A percentile compares a stretch with the other conserved stretches of the same genome.
Evolutionary conservation across 441 rosid species (phyloP).

Genomic region (Arabidopsis hybrid): DNA sequence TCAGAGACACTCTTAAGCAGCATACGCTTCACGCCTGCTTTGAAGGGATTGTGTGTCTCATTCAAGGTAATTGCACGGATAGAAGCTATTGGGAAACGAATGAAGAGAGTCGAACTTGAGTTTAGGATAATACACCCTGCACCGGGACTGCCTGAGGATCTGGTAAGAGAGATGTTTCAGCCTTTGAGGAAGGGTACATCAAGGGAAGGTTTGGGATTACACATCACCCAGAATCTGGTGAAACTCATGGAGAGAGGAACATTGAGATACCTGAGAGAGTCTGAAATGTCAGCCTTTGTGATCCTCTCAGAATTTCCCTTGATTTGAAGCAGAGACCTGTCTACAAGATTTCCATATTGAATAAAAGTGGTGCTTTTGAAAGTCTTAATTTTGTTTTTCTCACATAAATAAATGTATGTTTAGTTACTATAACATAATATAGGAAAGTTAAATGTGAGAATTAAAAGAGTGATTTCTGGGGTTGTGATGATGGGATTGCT

Average conservation of each 20-base stretch:
- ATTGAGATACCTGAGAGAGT: constrained; percentile 81
- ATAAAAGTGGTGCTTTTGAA: constrained; percentile 3
- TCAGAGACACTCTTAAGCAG: constrained; percentile 66
- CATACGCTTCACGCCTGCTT: constrained; percentile 64
- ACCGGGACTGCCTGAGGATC: constrained; percentile 76
- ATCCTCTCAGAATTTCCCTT: constrained; percentile 70
- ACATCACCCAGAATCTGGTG: constrained; percentile 74
- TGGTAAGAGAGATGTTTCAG: constrained; percentile 74
- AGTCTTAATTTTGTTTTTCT: neutral
- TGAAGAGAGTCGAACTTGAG: constrained; percentile 74
- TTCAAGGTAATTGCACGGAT: constrained; percentile 57
- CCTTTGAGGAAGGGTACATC: constrained; percentile 55
- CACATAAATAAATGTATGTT: constrained; percentile 27
- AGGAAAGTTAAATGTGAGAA: too few relatives aligned
- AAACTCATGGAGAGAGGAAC: constrained; percentile 78
- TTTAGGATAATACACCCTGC: constrained; percentile 77
- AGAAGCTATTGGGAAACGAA: constrained; percentile 66
- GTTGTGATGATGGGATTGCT: too few relatives aligned
- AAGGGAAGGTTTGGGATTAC: constrained; percentile 84
- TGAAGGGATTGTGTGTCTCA: constrained; percentile 58
- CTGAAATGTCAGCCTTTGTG: constrained; percentile 70
- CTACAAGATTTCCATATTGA: constrained; percentile 7
- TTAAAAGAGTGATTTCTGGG: too few relatives aligned
- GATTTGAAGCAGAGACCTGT: constrained; percentile 32
- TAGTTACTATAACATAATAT: too few relatives aligned